Base-by-base conservation (phyloP, 2,329 filamentous ascomycete genomes). In the Cladosporium sp. region DNA sequence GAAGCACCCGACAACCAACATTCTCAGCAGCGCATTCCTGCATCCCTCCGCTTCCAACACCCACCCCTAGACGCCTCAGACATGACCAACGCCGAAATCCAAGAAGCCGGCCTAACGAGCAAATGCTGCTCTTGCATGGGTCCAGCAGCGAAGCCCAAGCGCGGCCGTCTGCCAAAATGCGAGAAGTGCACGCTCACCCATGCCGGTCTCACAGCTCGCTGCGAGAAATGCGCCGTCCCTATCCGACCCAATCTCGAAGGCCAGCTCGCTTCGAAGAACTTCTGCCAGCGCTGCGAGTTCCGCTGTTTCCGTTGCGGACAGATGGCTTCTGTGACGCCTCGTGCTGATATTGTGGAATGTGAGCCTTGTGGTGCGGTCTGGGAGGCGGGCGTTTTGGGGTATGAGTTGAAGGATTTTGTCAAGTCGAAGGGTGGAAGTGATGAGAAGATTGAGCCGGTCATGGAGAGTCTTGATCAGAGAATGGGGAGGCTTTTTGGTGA, bases 281-380 rank as follows among this genome's bases (percentile, higher is more conserved):
- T 69, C 4, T 75, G 73, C 52, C 71, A 73, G 54, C 62, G 63
- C 15, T 74, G 72, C 55, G 58, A 57, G 4, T 74, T 74, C 50
- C 52, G 62, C 1, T 75, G 73, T 55, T 68, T 73, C 43, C 61
- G 71, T 1, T 75, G 73, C 43, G 66, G 64, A 1, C 39, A 43
- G 34, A 3, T 43, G 13, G 64, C 57, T 6, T 29, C 40, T 1
- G 41, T 70, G 3, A 53, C 53, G 1, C 42, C 57, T 1, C 49
- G 53, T 6, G 43, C 56, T 0, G 56, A 55, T 0, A 54, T 5
- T 1, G 48, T 73, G 0, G 43, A 42, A 13, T 73, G 71, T 54
- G n/a, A 34, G 2, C 11, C 22, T 0, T 74, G 71, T 38, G 57
- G 54, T 3, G 51, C 62, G 1, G 45, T 56, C 1, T 74, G 70